phyloP scores from a whole-genome alignment of 257 asterid genomes.

The Nicotiana noctiflora region DNA sequence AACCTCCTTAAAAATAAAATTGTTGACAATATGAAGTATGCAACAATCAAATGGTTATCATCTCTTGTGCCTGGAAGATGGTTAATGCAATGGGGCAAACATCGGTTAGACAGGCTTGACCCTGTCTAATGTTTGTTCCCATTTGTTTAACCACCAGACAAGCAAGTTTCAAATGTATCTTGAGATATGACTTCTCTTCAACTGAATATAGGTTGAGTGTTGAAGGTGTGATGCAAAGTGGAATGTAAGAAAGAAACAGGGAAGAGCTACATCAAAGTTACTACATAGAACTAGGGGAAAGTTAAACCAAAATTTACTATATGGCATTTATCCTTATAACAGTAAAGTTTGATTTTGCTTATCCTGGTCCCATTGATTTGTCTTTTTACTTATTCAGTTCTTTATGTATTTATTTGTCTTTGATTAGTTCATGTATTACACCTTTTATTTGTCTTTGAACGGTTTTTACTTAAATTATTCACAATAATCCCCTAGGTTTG shows the following conservation, averaged over 20 bases:
- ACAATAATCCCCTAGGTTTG: neutral
- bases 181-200: neutral
- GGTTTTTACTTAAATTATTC: neutral
- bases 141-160: neutral
- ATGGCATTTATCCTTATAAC: neutral
- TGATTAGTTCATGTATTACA: no score
- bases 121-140: neutral
- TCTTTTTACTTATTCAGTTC: neutral
- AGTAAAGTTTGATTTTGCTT: neutral
- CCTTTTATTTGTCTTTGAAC: neutral
- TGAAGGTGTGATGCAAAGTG: neutral
- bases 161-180: neutral
- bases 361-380: neutral
- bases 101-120: neutral
- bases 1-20: neutral
- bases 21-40: neutral
- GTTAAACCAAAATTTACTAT: neutral
- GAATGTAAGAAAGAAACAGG: neutral
- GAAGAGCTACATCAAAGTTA: neutral
- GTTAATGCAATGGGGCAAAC: neutral
- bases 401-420: neutral
- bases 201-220: neutral
- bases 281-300: neutral
- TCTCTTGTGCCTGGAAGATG: neutral
- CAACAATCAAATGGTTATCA: neutral